Evolutionary conservation across 2,329 filamentous ascomycete species (phyloP).

Genomic region (Simplicillium sp.): DNA sequence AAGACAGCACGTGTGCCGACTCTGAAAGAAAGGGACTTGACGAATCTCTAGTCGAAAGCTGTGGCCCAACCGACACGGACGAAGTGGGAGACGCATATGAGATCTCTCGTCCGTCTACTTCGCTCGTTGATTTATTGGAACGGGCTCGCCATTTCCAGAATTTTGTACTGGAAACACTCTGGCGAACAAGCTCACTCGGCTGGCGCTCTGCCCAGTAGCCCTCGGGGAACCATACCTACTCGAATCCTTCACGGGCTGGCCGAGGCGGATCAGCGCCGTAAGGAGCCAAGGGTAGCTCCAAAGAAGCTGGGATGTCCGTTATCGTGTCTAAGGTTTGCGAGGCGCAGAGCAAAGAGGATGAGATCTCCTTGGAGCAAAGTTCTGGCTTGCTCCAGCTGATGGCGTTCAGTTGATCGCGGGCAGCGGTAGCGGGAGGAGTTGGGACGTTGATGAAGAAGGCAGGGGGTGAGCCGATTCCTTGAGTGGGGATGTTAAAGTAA

Average conservation of each 20-base stretch:
- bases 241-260: slow-evolving; percentile 40
- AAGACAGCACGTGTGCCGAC: slow-evolving; percentile 35
- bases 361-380: background rate
- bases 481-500: slow-evolving; percentile 21
- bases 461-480: slow-evolving; percentile 6
- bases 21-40: slow-evolving; percentile 37
- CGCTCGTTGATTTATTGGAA: slow-evolving; percentile 25
- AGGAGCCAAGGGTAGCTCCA: slow-evolving; percentile 1
- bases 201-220: slow-evolving; percentile 56
- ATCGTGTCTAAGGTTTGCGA: slow-evolving; percentile 1
- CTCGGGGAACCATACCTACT: slow-evolving; percentile 56
- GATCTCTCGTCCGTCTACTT: slow-evolving; percentile 14
- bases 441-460: slow-evolving; percentile 10
- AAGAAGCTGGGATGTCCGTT: background rate
- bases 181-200: slow-evolving; percentile 13
- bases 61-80: slow-evolving; percentile 9
- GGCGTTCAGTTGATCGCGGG: background rate
- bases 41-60: slow-evolving; percentile 9
- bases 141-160: slow-evolving; percentile 31
- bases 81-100: slow-evolving; percentile 15
- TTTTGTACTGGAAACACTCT: slow-evolving; percentile 22
- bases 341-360: background rate
- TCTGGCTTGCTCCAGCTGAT: background rate
- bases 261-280: slow-evolving; percentile 42
- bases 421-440: slow-evolving; percentile 2